Conservation (phyloP, 2,329 filamentous ascomycete species). For the Trichoderma brevicompactum region DNA sequence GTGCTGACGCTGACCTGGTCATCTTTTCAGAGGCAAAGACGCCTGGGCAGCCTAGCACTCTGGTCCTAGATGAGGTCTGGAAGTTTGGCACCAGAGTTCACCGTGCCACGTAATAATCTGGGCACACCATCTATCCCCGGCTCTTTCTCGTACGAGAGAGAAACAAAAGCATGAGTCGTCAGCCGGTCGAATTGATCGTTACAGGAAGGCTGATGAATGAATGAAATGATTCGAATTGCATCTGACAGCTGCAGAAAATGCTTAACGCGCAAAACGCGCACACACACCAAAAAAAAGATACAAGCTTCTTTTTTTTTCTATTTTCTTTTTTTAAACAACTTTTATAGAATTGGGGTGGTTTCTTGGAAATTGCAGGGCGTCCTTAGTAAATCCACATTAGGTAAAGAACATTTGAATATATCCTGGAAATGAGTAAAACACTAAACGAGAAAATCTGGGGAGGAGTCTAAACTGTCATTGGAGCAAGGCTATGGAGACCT, state of each 20-base stretch:
- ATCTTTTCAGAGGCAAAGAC: slow-evolving; percentile 65
- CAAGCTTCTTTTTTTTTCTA: not conserved
- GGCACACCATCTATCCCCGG: too few species aligned
- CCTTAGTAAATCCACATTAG: not conserved
- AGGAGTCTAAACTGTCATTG: not conserved
- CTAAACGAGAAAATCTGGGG: slow-evolving; percentile 1
- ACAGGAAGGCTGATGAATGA: slow-evolving; percentile 1
- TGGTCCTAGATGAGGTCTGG: slow-evolving; percentile 77
- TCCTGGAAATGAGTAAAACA: slow-evolving; percentile 1
- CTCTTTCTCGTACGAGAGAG: not conserved
- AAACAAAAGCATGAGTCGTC: not conserved
- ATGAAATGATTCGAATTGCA: slow-evolving; percentile 1
- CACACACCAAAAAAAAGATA: not conserved
- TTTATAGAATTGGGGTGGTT: slow-evolving; percentile 18
- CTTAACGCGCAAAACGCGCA: not conserved
- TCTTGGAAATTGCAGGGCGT: slow-evolving; percentile 22
- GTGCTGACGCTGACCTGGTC: slow-evolving; percentile 70
- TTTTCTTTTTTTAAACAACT: not conserved
- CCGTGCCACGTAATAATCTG: slow-evolving; percentile 1
- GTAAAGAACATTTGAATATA: slow-evolving; percentile 7
- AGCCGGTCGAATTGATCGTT: not conserved
- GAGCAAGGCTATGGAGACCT: not conserved
- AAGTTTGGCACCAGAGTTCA: slow-evolving; percentile 69
- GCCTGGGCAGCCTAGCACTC: slow-evolving; percentile 50
- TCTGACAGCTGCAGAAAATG: slow-evolving; percentile 17